Evolutionary conservation across 345 rosid genomes (phyloP).

Genomic region (Physaria fendleri): DNA sequence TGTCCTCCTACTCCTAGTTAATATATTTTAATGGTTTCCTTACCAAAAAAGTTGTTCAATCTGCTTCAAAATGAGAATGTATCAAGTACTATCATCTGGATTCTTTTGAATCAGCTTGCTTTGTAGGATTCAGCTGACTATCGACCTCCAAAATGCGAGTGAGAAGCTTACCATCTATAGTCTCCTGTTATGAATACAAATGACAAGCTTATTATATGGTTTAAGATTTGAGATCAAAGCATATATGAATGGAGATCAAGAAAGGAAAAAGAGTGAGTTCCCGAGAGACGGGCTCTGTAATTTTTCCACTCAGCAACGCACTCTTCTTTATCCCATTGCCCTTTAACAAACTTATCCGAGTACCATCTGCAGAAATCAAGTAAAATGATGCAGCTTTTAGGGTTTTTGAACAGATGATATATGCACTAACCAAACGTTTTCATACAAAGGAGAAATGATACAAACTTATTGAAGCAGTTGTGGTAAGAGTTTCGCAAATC

Average conservation of each 20-base stretch:
- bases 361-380: conserved; percentile 56
- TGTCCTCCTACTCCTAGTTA: no score
- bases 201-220: neutral
- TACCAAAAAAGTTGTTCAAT: no score
- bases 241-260: neutral
- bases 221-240: neutral
- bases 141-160: conserved; percentile 69
- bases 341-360: conserved; percentile 74
- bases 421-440: neutral
- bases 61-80: no score
- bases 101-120: conserved; percentile 27
- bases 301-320: conserved; percentile 69
- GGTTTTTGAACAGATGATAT: no score
- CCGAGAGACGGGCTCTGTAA: conserved; percentile 76
- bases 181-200: conserved; percentile 39
- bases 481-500: conserved; percentile 63
- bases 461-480: conserved; percentile 69
- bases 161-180: conserved; percentile 68
- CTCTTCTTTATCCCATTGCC: conserved; percentile 75
- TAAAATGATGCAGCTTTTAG: neutral
- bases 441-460: conserved; percentile 11
- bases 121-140: conserved; percentile 18
- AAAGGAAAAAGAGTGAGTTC: no score
- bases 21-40: no score
- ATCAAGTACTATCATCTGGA: no score